phyloP scores from a whole-genome alignment of 2,329 filamentous ascomycete genomes.

The Paecilomyces sp. region DNA sequence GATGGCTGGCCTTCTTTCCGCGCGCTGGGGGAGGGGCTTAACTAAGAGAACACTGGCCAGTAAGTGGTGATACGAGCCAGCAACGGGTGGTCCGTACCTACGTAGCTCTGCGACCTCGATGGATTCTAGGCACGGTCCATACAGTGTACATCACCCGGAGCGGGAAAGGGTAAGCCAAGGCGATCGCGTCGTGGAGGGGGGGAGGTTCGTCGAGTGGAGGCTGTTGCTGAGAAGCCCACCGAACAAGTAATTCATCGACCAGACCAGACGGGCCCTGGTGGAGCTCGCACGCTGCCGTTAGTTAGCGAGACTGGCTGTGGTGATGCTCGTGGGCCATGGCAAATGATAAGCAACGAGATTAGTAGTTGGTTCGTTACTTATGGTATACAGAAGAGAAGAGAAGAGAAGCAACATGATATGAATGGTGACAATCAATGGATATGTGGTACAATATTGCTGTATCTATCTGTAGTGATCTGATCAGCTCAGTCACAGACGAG shows the following conservation, averaged over 20 bases:
- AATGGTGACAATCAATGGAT: no score
- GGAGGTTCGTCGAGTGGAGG: neutral
- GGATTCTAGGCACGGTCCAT: neutral
- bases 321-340: neutral
- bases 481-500: no score
- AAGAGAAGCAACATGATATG: no score
- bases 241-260: neutral
- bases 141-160: neutral
- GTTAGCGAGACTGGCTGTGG: no score
- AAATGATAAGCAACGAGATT: constrained; percentile 2
- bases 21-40: neutral
- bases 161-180: neutral
- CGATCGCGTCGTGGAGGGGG: neutral
- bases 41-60: no score
- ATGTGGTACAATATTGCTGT: no score
- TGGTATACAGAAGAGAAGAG: no score
- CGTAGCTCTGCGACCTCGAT: no score
- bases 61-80: neutral
- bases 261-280: neutral
- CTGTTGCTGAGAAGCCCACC: neutral
- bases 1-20: neutral
- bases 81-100: no score
- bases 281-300: neutral
- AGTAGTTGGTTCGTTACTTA: no score
- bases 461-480: no score